phyloP scores from a whole-genome alignment of 441 rosid genomes.

The Sinapis alba region DNA sequence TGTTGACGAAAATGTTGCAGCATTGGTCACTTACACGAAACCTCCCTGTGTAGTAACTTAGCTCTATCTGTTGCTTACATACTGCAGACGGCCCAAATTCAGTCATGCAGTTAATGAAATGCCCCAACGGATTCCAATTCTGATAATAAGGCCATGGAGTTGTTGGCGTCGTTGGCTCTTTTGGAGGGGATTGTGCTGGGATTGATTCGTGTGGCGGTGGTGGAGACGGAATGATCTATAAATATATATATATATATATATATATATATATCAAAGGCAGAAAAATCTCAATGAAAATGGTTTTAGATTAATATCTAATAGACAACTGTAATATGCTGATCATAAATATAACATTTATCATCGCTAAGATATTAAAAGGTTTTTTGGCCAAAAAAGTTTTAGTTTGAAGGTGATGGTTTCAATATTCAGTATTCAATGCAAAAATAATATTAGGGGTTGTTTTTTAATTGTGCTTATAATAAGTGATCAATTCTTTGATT shows the following conservation, averaged over 20 bases:
- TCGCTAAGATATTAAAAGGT: neutral
- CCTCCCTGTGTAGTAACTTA: conserved; percentile 22
- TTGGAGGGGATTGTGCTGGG: conserved; percentile 3
- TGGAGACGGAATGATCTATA: neutral
- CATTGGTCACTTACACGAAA: conserved; percentile 28
- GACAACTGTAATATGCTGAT: neutral
- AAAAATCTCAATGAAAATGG: neutral
- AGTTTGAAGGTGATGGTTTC: neutral
- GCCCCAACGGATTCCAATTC: neutral
- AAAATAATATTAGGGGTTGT: neutral
- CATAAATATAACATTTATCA: neutral
- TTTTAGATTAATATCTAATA: neutral
- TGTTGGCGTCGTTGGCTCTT: neutral
- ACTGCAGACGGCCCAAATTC: conserved; percentile 21
- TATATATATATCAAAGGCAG: neutral
- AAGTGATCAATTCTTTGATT: neutral
- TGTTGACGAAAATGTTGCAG: conserved; percentile 32
- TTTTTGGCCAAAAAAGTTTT: neutral
- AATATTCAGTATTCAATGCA: neutral
- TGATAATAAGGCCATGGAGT: neutral
- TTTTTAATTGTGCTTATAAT: neutral
- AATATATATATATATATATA: too few species aligned
- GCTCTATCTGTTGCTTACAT: conserved; percentile 30
- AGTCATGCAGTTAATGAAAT: conserved; percentile 15
- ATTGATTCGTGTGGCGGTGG: neutral